phyloP scores from a whole-genome alignment of 441 rosid genomes.

The Breynia disticha region DNA sequence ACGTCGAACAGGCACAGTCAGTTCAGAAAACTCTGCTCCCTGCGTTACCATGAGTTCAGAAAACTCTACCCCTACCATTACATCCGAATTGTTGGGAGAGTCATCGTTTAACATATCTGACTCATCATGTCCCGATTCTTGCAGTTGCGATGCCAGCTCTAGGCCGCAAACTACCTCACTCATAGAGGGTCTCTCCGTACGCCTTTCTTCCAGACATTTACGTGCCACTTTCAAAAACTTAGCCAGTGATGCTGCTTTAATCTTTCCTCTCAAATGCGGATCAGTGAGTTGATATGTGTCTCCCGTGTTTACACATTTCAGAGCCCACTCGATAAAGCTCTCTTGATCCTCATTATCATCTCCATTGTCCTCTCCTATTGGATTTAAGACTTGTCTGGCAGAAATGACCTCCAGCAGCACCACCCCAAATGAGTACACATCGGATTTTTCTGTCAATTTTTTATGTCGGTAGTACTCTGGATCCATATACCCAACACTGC shows the following conservation, averaged over 20 bases:
- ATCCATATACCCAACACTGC: conserved; percentile 28
- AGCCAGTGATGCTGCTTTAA: conserved; percentile 17
- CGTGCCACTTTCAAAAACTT: conserved; percentile 22
- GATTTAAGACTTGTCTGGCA: conserved; percentile 7
- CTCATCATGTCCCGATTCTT: conserved; percentile 2
- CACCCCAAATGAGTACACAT: conserved; percentile 34
- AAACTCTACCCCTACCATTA: conserved; percentile 16
- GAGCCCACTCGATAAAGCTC: conserved; percentile 20
- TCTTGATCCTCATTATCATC: conserved; percentile 9
- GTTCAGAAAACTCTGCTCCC: conserved; percentile 22
- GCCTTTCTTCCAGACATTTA: conserved; percentile 23
- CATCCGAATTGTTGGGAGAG: conserved; percentile 10
- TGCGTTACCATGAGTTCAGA: conserved; percentile 20
- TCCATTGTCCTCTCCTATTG: neutral
- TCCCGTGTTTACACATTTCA: conserved; percentile 9
- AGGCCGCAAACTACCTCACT: conserved; percentile 24
- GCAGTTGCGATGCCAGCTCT: conserved; percentile 27
- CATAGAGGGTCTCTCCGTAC: conserved; percentile 22
- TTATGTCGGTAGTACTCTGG: conserved; percentile 23
- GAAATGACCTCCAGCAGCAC: conserved; percentile 29
- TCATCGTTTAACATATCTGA: neutral
- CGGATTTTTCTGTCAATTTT: conserved; percentile 26
- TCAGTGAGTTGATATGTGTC: conserved; percentile 15
- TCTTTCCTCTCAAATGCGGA: conserved; percentile 14
- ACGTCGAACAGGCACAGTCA: conserved; percentile 12